Base-by-base conservation (phyloP, 768 basidiomycete species). In the Boletus subcaerulescens region DNA sequence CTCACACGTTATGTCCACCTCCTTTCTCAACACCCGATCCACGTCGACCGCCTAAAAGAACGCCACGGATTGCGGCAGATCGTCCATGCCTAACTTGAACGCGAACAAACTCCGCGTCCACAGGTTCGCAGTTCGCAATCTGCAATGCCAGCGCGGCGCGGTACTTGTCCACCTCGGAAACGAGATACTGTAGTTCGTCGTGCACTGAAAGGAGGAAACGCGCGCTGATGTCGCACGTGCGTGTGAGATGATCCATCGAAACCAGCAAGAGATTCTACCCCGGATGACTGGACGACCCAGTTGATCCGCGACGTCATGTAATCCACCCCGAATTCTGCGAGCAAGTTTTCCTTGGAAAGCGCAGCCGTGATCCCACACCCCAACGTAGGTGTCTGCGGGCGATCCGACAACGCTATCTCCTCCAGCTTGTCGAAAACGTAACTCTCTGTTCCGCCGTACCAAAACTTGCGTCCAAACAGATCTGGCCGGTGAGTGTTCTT, bases 261-360 rank as follows among this genome's bases (percentile, higher is more conserved):
- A 95, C 92, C 64, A 99, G 93, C 55, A 98, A 82, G 38, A 99
- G 84, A 65, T 99, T 98, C 97, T 41, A 98, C 96, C 4, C 96
- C 97, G 0, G 94, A 97, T 4, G 95, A 98, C 65, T 98, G 97
- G 7, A 98, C 97, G 46, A 95, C 97, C 97, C 97, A 98, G 67
- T 99, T 99, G 75, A 98, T 95, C 41, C 97, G 84, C 7, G 93
- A 97, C 0, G 97, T 89, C 80, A 98, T 87, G 70, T 91, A 98
- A 59, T 95, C 91, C 0, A 86, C 71, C 14, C 90, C 91, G 56
- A 93, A 91, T 53, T 80, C 82, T 33, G 83, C 82, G 0, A 89
- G 89, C 3, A 99, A 81, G 65, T 92, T 87, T 57, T 89, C 86
- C 72, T 91, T 95, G 29, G 89, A 88, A n/a, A 99, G 78, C 0